Percentiles rank a stretch among this genome's conserved stretches.
Evolutionary conservation across 345 rosid species (phyloP).

Genomic region (Anastatica hierochuntica): DNA sequence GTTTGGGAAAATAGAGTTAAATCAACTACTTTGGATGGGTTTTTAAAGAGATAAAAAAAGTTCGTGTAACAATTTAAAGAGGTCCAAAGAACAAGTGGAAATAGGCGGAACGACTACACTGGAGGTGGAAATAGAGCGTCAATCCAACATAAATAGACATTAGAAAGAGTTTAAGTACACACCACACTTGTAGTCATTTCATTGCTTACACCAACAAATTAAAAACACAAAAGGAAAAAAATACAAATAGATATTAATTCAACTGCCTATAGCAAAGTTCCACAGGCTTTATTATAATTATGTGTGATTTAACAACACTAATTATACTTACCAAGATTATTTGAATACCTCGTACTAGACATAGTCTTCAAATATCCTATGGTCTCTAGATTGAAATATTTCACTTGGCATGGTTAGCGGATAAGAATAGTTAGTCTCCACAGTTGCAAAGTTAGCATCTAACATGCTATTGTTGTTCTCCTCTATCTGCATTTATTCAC

Average conservation of each 20-base stretch:
- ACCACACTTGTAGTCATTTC: constrained; percentile 16
- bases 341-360: constrained; percentile 11
- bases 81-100: no score
- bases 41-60: no score
- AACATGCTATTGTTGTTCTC: constrained; percentile 38
- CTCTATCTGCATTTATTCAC: constrained; percentile 44
- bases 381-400: constrained; percentile 44
- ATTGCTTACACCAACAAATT: constrained; percentile 15
- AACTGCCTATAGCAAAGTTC: constrained; percentile 14
- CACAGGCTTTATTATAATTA: constrained; percentile 18
- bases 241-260: constrained; percentile 11
- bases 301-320: constrained; percentile 23
- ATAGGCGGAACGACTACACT: no score
- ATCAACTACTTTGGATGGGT: no score
- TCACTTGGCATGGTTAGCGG: constrained; percentile 61
- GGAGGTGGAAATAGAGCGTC: no score
- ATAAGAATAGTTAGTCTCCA: constrained; percentile 34
- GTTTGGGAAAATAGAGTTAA: no score
- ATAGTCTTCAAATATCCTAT: constrained; percentile 18
- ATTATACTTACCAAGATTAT: constrained; percentile 15
- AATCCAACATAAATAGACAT: no score
- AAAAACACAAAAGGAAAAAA: neutral
- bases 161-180: no score
- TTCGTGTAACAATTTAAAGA: no score
- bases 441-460: constrained; percentile 34